Evolutionary conservation across 768 basidiomycete genomes (phyloP).

Genomic region (Galerina marginata): DNA sequence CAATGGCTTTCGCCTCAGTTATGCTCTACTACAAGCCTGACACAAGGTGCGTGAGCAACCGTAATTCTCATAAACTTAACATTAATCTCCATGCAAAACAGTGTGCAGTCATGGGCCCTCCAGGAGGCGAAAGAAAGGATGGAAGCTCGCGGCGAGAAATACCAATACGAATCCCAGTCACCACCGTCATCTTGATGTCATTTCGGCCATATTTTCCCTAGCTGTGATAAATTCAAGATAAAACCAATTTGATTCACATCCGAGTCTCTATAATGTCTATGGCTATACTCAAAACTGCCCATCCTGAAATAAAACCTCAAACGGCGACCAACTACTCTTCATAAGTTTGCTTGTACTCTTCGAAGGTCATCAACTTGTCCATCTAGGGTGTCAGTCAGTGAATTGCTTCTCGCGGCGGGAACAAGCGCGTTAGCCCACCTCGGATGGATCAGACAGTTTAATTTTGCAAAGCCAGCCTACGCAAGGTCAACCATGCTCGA

Average conservation of each 20-base stretch:
- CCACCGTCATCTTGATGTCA: constrained; percentile 33
- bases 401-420: neutral
- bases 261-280: constrained; percentile 11
- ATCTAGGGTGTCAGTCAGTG: constrained; percentile 47
- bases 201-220: constrained; percentile 10
- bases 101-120: constrained; percentile 92
- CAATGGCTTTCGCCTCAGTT: constrained; percentile 76
- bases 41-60: constrained; percentile 67
- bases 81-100: constrained; percentile 32
- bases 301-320: neutral
- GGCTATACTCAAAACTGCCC: neutral
- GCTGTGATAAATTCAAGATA: constrained; percentile 9
- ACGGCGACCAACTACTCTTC: constrained; percentile 30
- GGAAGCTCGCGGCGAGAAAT: constrained; percentile 92
- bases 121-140: constrained; percentile 88
- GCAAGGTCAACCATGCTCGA: neutral
- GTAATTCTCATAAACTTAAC: neutral
- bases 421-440: constrained; percentile 56
- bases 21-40: constrained; percentile 93
- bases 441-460: constrained; percentile 72
- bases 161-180: constrained; percentile 74
- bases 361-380: constrained; percentile 71
- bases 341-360: constrained; percentile 66
- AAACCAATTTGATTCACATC: neutral
- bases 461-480: constrained; percentile 98